Evolutionary conservation across 257 asterid species (phyloP), one percentile per base, ranked within the genome.

Genomic region (Gardenia jasminoides): DNA sequence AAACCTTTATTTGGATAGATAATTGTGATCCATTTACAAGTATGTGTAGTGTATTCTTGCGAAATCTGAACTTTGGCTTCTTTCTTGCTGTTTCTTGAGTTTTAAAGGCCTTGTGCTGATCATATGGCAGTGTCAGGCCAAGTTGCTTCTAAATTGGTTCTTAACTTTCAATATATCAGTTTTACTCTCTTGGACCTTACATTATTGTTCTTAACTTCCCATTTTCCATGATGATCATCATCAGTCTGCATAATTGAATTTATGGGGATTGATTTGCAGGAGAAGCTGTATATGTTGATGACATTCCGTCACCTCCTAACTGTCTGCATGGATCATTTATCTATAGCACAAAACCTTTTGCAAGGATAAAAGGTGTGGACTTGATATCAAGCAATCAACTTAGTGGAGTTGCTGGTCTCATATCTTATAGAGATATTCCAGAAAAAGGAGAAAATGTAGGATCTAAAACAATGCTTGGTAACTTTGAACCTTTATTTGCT

Each of bases 291-390:
- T 92, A 65, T 85, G 92, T 90, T 59, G 96, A 92, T 85, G 97
- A 92, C 80, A 87, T 89, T 78, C 97, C 97, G 8, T 86, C 96
- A 33, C 97, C 97, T 30, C 89, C 89, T 20, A 79, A 80, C 81
- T 92, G 96, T 78, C 81, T 90, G 66, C 80, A 90, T 66, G 97
- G 96, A 80, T 87, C 97, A 47, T 89, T 89, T 84, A 85, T 92
- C 30, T 90, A 85, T 52, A 89, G 97, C 85, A 87, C 91, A 20
- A 80, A 83, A 66, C 93, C 97, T 56, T 82, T 87, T 67, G 92
- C 92, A n/a, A 75, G 89, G 77, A 82, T 92, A 77, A 90, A 84
- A 54, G 85, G 84, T 52, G 83, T 92, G 39, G 81, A 82, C 48
- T 78, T 89, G 20, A 70, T 82, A 39, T 70, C 88, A 73, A 76